Conservation (phyloP, 176 grass and related monocot species). For the Avena insularis region DNA sequence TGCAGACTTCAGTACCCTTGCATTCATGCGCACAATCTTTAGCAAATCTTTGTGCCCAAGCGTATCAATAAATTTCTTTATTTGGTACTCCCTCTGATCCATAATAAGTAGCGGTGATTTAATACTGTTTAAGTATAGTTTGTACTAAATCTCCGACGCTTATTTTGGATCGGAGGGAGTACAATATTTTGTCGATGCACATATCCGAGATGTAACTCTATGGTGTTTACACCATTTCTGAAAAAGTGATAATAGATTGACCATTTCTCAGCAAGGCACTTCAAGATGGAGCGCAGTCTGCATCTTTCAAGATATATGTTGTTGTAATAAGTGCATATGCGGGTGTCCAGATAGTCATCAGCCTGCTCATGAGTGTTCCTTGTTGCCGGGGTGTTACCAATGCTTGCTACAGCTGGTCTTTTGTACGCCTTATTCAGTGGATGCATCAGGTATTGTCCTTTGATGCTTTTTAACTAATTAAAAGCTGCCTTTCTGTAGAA, state of each 20-base stretch:
- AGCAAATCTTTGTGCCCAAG: not conserved
- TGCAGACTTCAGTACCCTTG: not conserved
- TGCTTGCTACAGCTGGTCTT: slow-evolving; percentile 69
- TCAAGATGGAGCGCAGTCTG: slow-evolving; percentile 65
- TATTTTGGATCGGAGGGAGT: too few species aligned
- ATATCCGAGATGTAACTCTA: slow-evolving; percentile 14
- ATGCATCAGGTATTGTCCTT: slow-evolving; percentile 80
- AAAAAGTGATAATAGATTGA: slow-evolving; percentile 48
- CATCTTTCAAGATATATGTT: slow-evolving; percentile 86
- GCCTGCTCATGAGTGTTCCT: slow-evolving; percentile 69
- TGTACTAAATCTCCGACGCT: too few species aligned
- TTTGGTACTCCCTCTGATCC: not conserved
- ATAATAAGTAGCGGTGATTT: too few species aligned
- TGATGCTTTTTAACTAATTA: slow-evolving; percentile 2
- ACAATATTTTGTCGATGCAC: not conserved
- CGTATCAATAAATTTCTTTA: not conserved
- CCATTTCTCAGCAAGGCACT: slow-evolving; percentile 75
- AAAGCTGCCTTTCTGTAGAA: slow-evolving; percentile 32
- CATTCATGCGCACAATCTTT: slow-evolving; percentile 7
- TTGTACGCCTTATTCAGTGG: slow-evolving; percentile 80
- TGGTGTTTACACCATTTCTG: not conserved
- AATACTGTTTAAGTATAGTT: too few species aligned
- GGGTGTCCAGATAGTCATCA: slow-evolving; percentile 67
- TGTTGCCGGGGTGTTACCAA: slow-evolving; percentile 74
- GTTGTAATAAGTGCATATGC: slow-evolving; percentile 75